Conservation (phyloP, 2,329 filamentous ascomycete genomes). For the Pseudocercospora macadamiae region DNA sequence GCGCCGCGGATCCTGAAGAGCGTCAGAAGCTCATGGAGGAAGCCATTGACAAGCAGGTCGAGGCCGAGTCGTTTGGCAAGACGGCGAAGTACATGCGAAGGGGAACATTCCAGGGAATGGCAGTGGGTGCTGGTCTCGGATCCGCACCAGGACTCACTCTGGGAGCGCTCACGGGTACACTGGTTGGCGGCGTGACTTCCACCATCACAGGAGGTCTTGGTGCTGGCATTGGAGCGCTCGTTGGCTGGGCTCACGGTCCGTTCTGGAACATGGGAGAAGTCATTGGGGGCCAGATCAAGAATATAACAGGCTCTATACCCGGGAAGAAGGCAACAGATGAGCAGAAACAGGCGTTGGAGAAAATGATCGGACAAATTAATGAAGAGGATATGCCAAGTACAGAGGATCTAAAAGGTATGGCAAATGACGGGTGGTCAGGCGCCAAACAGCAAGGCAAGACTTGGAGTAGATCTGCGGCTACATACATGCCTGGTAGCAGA, state of each 20-base stretch:
- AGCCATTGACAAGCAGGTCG: constrained; percentile 34
- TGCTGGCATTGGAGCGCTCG: constrained; percentile 28
- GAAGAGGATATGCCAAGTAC: constrained; percentile 32
- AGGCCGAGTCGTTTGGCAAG: constrained; percentile 38
- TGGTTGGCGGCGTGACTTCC: constrained; percentile 35
- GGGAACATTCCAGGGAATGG: constrained; percentile 37
- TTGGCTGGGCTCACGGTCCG: constrained; percentile 33
- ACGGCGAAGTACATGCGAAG: constrained; percentile 36
- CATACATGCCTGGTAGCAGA: constrained; percentile 17
- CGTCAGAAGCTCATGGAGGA: constrained; percentile 38
- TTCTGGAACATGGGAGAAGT: constrained; percentile 35
- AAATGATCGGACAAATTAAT: constrained; percentile 36
- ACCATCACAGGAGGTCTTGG: constrained; percentile 35
- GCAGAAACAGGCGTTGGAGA: constrained; percentile 37
- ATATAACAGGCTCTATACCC: constrained; percentile 34
- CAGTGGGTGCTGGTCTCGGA: constrained; percentile 36
- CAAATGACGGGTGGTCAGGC: constrained; percentile 15
- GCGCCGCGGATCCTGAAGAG: constrained; percentile 36
- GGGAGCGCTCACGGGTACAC: constrained; percentile 36
- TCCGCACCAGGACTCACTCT: constrained; percentile 31
- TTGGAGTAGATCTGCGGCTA: constrained; percentile 16
- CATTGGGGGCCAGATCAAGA: constrained; percentile 29
- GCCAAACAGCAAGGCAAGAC: constrained; percentile 16
- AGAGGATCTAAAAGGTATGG: constrained; percentile 21
- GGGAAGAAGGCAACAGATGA: constrained; percentile 36